Evolutionary conservation across 805 yeast genomes (phyloP).

Genomic region (Kodamaea jinghongensis): DNA sequence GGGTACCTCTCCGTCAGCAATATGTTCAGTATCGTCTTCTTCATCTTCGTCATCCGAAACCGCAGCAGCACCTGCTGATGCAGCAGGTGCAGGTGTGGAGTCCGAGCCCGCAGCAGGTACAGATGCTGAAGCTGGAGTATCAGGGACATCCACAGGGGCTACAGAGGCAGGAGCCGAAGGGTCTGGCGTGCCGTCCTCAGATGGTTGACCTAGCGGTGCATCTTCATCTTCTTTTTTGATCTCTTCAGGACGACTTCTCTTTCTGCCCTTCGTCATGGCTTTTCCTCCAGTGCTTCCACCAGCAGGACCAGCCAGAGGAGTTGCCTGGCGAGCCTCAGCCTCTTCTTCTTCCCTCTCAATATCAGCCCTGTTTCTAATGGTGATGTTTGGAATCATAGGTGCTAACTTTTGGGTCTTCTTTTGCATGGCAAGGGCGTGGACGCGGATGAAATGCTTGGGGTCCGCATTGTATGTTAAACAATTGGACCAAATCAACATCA

Average conservation of each 20-base stretch:
- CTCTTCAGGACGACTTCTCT: conserved; percentile 35
- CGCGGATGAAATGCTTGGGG: conserved; percentile 86
- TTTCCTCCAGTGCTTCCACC: conserved; percentile 27
- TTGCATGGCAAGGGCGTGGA: conserved; percentile 95
- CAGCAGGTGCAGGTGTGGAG: background rate
- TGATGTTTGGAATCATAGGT: conserved; percentile 88
- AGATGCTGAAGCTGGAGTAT: background rate
- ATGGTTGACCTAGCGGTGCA: conserved; percentile 9
- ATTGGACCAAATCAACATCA: conserved; percentile 93
- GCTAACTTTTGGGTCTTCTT: conserved; percentile 72
- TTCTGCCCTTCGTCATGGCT: conserved; percentile 40
- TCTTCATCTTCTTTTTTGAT: conserved; percentile 28
- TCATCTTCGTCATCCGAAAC: conserved; percentile 26
- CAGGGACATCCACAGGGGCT: conserved; percentile 9
- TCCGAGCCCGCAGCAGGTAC: conserved; percentile 21
- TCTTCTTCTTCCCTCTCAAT: conserved; percentile 62
- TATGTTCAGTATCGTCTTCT: conserved; percentile 30
- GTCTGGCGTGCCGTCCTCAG: conserved; percentile 2
- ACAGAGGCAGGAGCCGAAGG: conserved; percentile 12
- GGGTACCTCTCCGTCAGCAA: conserved; percentile 1
- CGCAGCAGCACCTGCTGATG: conserved; percentile 18
- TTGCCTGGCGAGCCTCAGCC: conserved; percentile 20
- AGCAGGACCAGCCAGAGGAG: conserved; percentile 17
- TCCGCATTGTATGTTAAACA: conserved; percentile 92
- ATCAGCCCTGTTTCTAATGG: conserved; percentile 68